A percentile compares a stretch with the other conserved stretches of the same genome.
Conservation (phyloP, 345 rosid species). For the Gossypium stocksii region DNA sequence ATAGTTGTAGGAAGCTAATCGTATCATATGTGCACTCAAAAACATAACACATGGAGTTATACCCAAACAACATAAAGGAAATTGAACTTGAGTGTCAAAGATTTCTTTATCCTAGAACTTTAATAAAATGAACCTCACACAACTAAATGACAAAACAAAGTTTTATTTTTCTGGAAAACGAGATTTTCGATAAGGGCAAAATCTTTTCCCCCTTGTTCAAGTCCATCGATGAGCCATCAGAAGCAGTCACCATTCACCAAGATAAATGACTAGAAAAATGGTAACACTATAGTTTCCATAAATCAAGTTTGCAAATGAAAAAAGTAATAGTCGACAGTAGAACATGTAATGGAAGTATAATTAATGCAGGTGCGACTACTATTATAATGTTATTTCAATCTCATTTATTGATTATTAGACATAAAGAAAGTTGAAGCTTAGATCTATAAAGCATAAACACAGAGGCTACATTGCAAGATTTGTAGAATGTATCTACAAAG, state of each 20-base stretch:
- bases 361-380: neutral
- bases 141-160: neutral
- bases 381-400: neutral
- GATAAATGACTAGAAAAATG: constrained; percentile 43
- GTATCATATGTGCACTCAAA: too few species aligned
- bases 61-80: too few species aligned
- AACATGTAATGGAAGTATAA: constrained; percentile 11
- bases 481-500: too few species aligned
- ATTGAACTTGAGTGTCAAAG: neutral
- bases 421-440: neutral
- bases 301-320: constrained; percentile 11
- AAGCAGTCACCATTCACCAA: constrained; percentile 38
- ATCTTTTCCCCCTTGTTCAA: constrained; percentile 44
- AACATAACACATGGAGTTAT: too few species aligned
- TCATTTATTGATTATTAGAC: neutral
- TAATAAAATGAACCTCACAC: neutral
- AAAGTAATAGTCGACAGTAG: neutral
- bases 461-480: too few species aligned
- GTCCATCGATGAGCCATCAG: constrained; percentile 46
- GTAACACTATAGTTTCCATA: constrained; percentile 23
- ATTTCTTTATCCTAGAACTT: neutral
- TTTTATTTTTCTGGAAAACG: constrained; percentile 29
- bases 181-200: constrained; percentile 33
- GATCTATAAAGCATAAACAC: too few species aligned
- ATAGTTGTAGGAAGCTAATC: too few species aligned